Evolutionary conservation across 352 stramenopile species (phyloP).

Genomic region (Albugo laibachii): DNA sequence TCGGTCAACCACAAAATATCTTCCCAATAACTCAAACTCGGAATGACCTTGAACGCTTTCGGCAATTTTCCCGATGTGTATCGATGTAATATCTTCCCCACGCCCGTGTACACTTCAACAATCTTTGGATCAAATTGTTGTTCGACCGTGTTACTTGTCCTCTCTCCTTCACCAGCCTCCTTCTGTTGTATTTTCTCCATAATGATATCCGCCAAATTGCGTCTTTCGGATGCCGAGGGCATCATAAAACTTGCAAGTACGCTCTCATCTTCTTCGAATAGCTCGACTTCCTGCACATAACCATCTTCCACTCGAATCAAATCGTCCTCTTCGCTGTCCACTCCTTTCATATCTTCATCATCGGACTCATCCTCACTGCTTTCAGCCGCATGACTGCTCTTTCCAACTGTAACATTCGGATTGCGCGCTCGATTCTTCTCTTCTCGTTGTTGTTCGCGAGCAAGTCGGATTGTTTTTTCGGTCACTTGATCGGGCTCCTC

Average conservation of each 20-base stretch:
- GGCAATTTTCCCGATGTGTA: conserved; percentile 98
- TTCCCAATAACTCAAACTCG: conserved; percentile 97
- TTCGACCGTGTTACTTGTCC: conserved; percentile 22
- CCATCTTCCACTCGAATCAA: conserved; percentile 80
- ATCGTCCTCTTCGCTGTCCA: conserved; percentile 69
- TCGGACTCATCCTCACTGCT: conserved; percentile 65
- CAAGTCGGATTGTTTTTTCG: conserved; percentile 61
- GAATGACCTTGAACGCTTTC: conserved; percentile 99
- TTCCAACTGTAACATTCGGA: conserved; percentile 13
- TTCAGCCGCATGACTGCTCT: conserved; percentile 11
- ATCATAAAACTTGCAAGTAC: conserved; percentile 78
- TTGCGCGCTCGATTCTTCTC: conserved; percentile 26
- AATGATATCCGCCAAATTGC: conserved; percentile 97
- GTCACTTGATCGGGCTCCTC: conserved; percentile 47
- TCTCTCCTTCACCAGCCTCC: conserved; percentile 59
- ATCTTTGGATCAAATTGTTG: conserved; percentile 85
- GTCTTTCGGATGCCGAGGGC: conserved; percentile 40
- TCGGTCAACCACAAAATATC: conserved; percentile 94
- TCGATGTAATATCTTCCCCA: conserved; percentile 92
- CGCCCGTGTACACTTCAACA: conserved; percentile 96
- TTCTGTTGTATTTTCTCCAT: conserved; percentile 99
- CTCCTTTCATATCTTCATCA: conserved; percentile 49
- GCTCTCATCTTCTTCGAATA: conserved; percentile 75
- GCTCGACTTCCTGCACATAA: conserved; percentile 81
- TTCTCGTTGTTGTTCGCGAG: conserved; percentile 57